These are phyloP conservation scores for Syzygium malaccense DNA, from an alignment of 441 rosid species.

Conservation along the genomic window DNA sequence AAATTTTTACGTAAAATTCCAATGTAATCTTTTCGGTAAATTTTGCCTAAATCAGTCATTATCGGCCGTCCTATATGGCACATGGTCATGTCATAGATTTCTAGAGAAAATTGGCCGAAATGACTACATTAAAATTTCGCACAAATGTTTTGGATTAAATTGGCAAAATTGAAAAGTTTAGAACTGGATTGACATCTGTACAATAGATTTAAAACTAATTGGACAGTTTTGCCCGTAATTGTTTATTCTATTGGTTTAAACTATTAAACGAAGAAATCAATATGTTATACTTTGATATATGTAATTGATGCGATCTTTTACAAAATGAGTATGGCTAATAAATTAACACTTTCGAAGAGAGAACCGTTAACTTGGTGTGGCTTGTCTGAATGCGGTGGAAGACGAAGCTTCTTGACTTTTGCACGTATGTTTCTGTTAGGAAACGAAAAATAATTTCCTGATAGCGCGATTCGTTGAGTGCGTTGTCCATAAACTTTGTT, in stretches of 20 bases:
- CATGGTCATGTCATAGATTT: too few relatives aligned
- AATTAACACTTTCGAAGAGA: background rate
- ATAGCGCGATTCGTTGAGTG: background rate
- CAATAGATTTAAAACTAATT: too few relatives aligned
- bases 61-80: background rate
- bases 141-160: too few relatives aligned
- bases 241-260: background rate
- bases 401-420: background rate
- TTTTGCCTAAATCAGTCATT: rapidly evolving
- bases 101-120: rapidly evolving
- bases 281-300: background rate
- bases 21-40: too few relatives aligned
- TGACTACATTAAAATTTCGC: too few relatives aligned
- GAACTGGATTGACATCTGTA: background rate
- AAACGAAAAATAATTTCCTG: background rate
- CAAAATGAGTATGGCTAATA: background rate
- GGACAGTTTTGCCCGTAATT: too few relatives aligned
- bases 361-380: background rate
- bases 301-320: background rate
- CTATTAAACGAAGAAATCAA: background rate
- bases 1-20: rapidly evolving
- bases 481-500: background rate
- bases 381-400: background rate
- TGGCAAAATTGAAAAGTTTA: too few relatives aligned
- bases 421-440: background rate